These are phyloP conservation scores for Podospora anserina DNA, from an alignment of 495 filamentous ascomycete species.

Conservation along the genomic window DNA sequence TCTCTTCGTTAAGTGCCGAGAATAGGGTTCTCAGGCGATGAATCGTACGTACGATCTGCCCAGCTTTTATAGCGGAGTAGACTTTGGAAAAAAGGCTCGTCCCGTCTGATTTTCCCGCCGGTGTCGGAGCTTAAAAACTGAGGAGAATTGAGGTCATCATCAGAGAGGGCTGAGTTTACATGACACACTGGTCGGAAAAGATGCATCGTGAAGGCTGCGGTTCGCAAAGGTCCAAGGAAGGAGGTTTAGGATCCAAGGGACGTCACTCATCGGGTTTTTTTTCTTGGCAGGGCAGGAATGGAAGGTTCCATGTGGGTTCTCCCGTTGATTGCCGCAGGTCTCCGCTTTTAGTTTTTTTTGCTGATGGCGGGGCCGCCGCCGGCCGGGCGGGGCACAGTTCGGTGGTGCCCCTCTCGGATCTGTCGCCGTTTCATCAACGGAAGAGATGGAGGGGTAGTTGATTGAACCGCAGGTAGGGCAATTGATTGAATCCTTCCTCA, in stretches of 20 bases:
- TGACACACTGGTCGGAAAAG: background rate
- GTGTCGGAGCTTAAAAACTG: background rate
- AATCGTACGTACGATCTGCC: background rate
- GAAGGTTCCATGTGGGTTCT: slow-evolving; percentile 15
- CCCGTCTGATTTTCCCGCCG: background rate
- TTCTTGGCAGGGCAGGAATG: slow-evolving; percentile 5
- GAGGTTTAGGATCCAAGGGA: background rate
- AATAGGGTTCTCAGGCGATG: background rate
- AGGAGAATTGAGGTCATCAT: background rate
- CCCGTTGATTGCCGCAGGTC: slow-evolving; percentile 11
- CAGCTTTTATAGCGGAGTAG: background rate
- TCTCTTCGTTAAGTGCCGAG: background rate
- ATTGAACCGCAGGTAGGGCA: no score
- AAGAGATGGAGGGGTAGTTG: background rate
- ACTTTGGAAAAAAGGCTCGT: background rate
- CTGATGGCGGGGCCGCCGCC: background rate
- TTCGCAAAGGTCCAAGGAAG: background rate
- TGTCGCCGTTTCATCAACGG: background rate
- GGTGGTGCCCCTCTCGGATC: slow-evolving; percentile 4
- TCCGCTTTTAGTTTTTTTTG: background rate
- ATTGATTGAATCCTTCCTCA: background rate
- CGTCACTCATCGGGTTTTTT: background rate
- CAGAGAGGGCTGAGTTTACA: background rate
- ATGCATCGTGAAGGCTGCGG: background rate
- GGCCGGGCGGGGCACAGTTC: background rate